These are phyloP conservation scores for Rubia tinctorum DNA, from an alignment of 305 asterid genomes.

Conservation along the genomic window DNA sequence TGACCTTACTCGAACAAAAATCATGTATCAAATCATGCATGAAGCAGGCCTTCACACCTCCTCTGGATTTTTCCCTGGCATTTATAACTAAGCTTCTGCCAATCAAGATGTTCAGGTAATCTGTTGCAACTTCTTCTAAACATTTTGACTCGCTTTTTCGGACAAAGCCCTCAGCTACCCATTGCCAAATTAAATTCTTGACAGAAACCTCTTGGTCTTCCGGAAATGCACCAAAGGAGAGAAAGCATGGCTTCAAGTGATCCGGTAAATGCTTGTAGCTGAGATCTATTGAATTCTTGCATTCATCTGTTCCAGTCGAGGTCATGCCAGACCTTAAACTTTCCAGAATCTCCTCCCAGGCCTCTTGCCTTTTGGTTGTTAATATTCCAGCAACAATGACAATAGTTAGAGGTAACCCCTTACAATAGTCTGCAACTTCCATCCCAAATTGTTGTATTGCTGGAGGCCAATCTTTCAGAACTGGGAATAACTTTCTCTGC, in stretches of 20 bases:
- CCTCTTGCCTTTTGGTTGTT: not conserved
- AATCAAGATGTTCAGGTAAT: not conserved
- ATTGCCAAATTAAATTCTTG: constrained; percentile 1
- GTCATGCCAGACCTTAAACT: not conserved
- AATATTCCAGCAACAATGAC: not conserved
- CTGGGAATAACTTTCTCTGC: not conserved
- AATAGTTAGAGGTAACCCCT: constrained; percentile 2
- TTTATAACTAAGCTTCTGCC: constrained; percentile 1
- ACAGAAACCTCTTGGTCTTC: not conserved
- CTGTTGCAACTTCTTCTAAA: constrained; percentile 1
- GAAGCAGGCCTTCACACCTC: not conserved
- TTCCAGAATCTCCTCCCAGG: not conserved
- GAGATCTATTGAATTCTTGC: not conserved
- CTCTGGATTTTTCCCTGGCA: not conserved
- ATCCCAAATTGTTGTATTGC: not conserved
- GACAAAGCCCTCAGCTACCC: constrained; percentile 9
- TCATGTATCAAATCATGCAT: not conserved
- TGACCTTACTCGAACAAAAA: not conserved
- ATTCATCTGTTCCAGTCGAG: not conserved
- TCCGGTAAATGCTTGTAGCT: constrained; percentile 4
- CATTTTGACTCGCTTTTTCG: not conserved
- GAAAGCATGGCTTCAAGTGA: constrained; percentile 1
- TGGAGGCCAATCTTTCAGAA: not conserved
- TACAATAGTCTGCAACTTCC: not conserved
- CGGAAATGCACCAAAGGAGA: not conserved